Percentiles rank a stretch among this genome's conserved stretches.
phyloP scores from a whole-genome alignment of 441 rosid genomes.

The Pelargonium cotyledonis region DNA sequence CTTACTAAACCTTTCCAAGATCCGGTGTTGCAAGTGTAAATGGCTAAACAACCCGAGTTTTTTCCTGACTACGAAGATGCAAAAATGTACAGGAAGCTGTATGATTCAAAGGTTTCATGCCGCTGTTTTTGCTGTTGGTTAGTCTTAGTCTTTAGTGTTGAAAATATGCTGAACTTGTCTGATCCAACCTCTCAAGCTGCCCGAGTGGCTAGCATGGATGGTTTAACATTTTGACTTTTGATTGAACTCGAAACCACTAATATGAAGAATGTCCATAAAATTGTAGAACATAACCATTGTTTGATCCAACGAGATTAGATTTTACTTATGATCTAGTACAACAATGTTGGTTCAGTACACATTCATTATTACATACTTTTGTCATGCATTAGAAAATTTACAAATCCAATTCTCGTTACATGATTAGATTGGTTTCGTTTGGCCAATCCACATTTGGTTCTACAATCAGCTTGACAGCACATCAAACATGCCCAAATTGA shows the following conservation, averaged over 20 bases:
- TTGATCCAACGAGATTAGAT: not conserved
- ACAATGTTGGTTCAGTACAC: too few relatives aligned
- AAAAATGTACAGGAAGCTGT: conserved; percentile 16
- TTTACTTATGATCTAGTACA: too few relatives aligned
- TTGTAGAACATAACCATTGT: not conserved
- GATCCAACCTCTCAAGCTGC: not conserved
- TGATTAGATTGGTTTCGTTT: too few relatives aligned
- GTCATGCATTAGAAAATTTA: too few relatives aligned
- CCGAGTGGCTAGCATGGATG: not conserved
- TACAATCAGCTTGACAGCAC: too few relatives aligned
- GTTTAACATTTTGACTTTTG: not conserved
- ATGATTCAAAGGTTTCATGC: not conserved
- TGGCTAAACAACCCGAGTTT: not conserved
- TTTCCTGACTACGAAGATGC: conserved; percentile 7
- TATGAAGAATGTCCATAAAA: not conserved
- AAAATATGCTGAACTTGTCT: too few relatives aligned
- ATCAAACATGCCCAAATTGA: too few relatives aligned
- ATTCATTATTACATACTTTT: too few relatives aligned
- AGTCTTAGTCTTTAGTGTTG: not conserved
- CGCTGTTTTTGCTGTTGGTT: not conserved
- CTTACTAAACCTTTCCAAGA: conserved; percentile 32
- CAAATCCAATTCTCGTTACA: too few relatives aligned
- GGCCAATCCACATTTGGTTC: too few relatives aligned
- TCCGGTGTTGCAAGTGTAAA: conserved; percentile 22
- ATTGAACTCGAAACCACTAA: not conserved